Percentiles rank a stretch among this genome's conserved stretches.
phyloP scores from a whole-genome alignment of 257 asterid genomes.

The Solanum virginianum region DNA sequence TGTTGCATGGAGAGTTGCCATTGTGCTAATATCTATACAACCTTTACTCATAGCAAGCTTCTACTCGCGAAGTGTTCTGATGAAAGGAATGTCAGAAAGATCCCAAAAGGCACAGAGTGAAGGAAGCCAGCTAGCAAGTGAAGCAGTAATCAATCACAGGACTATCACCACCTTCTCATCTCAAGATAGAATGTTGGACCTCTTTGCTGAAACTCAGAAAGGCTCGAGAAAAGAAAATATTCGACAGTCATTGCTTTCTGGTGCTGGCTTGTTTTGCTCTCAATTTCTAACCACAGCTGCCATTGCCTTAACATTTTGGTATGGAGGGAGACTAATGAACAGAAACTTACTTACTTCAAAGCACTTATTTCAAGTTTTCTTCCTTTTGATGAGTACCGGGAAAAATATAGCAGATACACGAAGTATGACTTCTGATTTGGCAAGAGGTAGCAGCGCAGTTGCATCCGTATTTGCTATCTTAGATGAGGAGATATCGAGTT shows the following conservation, averaged over 20 bases:
- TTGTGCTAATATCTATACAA: slow-evolving; percentile 56
- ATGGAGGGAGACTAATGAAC: slow-evolving; percentile 67
- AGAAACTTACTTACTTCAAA: slow-evolving; percentile 28
- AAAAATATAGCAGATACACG: slow-evolving; percentile 76
- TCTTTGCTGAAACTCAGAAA: slow-evolving; percentile 27
- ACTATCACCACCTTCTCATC: slow-evolving; percentile 69
- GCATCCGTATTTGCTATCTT: slow-evolving; percentile 37
- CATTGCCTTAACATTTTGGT: slow-evolving; percentile 67
- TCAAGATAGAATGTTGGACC: slow-evolving; percentile 36
- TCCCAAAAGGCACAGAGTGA: slow-evolving; percentile 53
- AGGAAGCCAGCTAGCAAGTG: slow-evolving; percentile 71
- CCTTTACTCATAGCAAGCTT: slow-evolving; percentile 49
- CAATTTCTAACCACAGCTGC: slow-evolving; percentile 43
- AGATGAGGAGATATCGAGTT: slow-evolving; percentile 60
- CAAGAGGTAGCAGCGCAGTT: slow-evolving; percentile 50
- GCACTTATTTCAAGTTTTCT: slow-evolving; percentile 56
- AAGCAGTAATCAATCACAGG: slow-evolving; percentile 61
- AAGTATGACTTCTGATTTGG: slow-evolving; percentile 62
- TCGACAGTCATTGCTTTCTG: slow-evolving; percentile 63
- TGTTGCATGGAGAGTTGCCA: slow-evolving; percentile 58
- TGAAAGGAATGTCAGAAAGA: slow-evolving; percentile 43
- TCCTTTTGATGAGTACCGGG: slow-evolving; percentile 71
- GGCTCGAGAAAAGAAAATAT: slow-evolving; percentile 39
- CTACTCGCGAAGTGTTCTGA: slow-evolving; percentile 40
- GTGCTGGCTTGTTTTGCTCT: slow-evolving; percentile 37